Evolutionary conservation across 164 flowering plant species (phyloP).

Genomic region (Platanus orientalis): DNA sequence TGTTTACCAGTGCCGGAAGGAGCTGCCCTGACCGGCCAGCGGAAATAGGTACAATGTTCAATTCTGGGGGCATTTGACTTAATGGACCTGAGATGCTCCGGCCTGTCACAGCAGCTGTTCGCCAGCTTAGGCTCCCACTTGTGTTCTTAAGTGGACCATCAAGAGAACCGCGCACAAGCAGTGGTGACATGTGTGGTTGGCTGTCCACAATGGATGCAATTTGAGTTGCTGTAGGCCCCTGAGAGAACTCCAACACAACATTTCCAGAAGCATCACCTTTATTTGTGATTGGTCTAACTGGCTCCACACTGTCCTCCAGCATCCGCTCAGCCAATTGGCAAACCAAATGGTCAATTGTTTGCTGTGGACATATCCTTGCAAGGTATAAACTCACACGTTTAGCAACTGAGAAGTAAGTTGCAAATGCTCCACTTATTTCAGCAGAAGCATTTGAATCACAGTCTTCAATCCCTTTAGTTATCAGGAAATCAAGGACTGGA

Average conservation of each 20-base stretch:
- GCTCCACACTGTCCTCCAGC: slow-evolving; percentile 92
- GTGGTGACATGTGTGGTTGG: slow-evolving; percentile 97
- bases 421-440: slow-evolving; percentile 97
- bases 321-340: slow-evolving; percentile 88
- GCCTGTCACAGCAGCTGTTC: slow-evolving; percentile 78
- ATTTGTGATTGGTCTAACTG: slow-evolving; percentile 52
- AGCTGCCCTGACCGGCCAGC: slow-evolving; percentile 94
- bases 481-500: slow-evolving; percentile 92
- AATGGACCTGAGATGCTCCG: slow-evolving; percentile 93
- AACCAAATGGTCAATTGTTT: slow-evolving; percentile 94
- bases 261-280: slow-evolving; percentile 55
- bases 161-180: slow-evolving; percentile 92
- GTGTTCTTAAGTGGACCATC: slow-evolving; percentile 89
- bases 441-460: slow-evolving; percentile 98
- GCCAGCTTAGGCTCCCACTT: slow-evolving; percentile 96
- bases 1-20: slow-evolving; percentile 76
- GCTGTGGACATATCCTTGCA: slow-evolving; percentile 95
- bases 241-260: slow-evolving; percentile 83
- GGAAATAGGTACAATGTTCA: slow-evolving; percentile 65
- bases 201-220: slow-evolving; percentile 66
- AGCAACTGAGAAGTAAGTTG: slow-evolving; percentile 96
- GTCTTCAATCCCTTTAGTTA: slow-evolving; percentile 96
- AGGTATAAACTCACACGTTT: slow-evolving; percentile 94
- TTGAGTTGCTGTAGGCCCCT: slow-evolving; percentile 74
- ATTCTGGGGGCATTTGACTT: slow-evolving; percentile 89